phyloP scores from a whole-genome alignment of 768 basidiomycete species.

The Pleurotus ostreatus region DNA sequence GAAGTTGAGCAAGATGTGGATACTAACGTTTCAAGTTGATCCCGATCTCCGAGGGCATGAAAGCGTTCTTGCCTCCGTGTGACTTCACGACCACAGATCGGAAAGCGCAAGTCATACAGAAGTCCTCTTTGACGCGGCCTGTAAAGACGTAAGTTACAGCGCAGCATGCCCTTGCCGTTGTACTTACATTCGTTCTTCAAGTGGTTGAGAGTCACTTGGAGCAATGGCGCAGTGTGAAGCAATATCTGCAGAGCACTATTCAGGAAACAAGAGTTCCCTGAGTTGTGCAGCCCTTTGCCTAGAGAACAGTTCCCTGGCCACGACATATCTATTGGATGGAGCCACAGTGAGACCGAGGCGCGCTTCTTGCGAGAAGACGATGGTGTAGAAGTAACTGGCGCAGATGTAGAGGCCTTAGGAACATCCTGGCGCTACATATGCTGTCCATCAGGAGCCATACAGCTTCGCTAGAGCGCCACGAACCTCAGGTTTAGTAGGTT shows the following conservation, averaged over 20 bases:
- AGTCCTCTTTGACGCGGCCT: constrained; percentile 46
- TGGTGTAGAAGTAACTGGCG: constrained; percentile 12
- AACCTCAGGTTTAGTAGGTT: constrained; percentile 42
- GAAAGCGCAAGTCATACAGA: constrained; percentile 81
- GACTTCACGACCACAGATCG: constrained; percentile 52
- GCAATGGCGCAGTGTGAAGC: constrained; percentile 85
- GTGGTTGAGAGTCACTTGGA: constrained; percentile 55
- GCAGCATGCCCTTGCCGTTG: background rate
- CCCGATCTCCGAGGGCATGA: constrained; percentile 64
- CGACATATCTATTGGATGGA: constrained; percentile 43
- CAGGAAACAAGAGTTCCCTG: constrained; percentile 92
- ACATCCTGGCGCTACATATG: constrained; percentile 2
- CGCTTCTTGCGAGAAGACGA: constrained; percentile 22
- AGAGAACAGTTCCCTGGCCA: constrained; percentile 52
- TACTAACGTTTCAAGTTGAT: constrained; percentile 65
- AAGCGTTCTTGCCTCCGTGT: constrained; percentile 41
- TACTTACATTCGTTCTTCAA: constrained; percentile 55
- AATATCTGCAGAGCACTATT: constrained; percentile 94
- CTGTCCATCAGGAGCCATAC: no score
- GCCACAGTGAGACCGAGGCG: constrained; percentile 42
- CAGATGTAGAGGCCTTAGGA: constrained; percentile 3
- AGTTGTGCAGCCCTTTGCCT: constrained; percentile 74
- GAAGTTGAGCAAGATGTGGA: background rate
- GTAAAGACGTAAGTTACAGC: constrained; percentile 8
- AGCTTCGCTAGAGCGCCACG: constrained; percentile 15